These are phyloP conservation scores for Aureobasidium mangrovei DNA, from an alignment of 2,329 filamentous ascomycete genomes.

Conservation along the genomic window DNA sequence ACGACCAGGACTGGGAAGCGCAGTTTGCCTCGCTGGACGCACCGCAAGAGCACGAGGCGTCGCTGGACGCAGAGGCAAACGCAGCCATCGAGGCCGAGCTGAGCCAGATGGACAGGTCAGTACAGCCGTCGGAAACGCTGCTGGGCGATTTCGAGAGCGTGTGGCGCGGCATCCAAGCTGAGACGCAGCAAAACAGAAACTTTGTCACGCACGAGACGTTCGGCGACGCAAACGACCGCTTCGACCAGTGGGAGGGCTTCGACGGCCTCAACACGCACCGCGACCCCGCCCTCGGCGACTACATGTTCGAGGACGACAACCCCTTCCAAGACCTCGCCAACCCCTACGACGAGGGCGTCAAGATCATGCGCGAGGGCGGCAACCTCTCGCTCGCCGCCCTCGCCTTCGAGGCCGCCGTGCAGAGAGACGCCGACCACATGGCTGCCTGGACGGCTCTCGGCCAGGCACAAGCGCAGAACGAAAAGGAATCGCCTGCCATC, in stretches of 20 bases:
- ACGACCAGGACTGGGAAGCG: constrained; percentile 90
- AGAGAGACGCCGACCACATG: constrained; percentile 77
- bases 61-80: constrained; percentile 54
- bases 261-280: constrained; percentile 61
- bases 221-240: constrained; percentile 57
- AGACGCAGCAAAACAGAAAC: constrained; percentile 59
- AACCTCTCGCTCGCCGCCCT: constrained; percentile 89
- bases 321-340: constrained; percentile 72
- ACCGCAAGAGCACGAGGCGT: constrained; percentile 41
- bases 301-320: constrained; percentile 93
- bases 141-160: constrained; percentile 86
- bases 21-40: constrained; percentile 86
- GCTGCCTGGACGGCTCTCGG: constrained; percentile 93
- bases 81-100: constrained; percentile 76
- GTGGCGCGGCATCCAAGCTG: constrained; percentile 74
- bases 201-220: constrained; percentile 59
- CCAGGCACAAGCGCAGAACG: constrained; percentile 90
- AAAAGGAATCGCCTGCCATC: constrained; percentile 95
- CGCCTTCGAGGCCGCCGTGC: constrained; percentile 90
- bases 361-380: constrained; percentile 86
- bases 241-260: constrained; percentile 72
- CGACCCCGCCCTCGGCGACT: constrained; percentile 71
- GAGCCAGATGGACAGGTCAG: constrained; percentile 80
- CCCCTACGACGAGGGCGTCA: constrained; percentile 85
- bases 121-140: constrained; percentile 25